phyloP scores from a whole-genome alignment of 2,329 filamentous ascomycete genomes.

The Fusarium scirpi region DNA sequence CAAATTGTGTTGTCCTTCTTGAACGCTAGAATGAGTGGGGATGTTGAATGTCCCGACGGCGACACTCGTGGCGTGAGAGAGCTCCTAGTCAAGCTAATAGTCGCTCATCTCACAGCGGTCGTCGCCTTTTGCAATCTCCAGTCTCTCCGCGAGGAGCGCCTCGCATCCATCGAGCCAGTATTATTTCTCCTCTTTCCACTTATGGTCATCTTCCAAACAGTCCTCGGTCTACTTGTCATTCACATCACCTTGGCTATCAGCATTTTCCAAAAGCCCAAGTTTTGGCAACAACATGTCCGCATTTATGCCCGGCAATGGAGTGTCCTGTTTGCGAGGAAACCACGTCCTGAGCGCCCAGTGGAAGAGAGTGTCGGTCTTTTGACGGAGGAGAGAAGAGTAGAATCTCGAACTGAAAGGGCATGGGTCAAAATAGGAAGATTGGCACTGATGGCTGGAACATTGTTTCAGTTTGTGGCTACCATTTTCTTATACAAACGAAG shows the following conservation, averaged over 20 bases:
- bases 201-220: conserved; percentile 4
- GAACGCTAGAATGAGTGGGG: neutral
- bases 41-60: neutral
- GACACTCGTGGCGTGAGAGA: conserved; percentile 1
- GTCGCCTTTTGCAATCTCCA: conserved; percentile 25
- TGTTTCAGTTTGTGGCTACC: conserved; percentile 18
- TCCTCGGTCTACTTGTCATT: neutral
- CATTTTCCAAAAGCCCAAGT: neutral
- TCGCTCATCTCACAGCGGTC: conserved; percentile 19
- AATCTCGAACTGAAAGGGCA: neutral
- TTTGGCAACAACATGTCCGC: neutral
- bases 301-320: conserved; percentile 8
- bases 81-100: conserved; percentile 21
- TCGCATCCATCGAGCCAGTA: conserved; percentile 20
- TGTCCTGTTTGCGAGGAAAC: conserved; percentile 5
- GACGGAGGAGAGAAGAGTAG: accelerated
- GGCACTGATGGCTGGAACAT: neutral
- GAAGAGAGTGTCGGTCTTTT: neutral
- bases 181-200: conserved; percentile 16
- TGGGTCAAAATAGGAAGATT: conserved; percentile 5
- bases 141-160: conserved; percentile 17
- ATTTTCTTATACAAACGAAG: conserved; percentile 18
- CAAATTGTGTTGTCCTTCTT: neutral
- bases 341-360: accelerated
- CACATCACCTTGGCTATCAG: neutral